Base-by-base conservation (phyloP, 2,329 filamentous ascomycete genomes). In the Geosmithia flava region DNA sequence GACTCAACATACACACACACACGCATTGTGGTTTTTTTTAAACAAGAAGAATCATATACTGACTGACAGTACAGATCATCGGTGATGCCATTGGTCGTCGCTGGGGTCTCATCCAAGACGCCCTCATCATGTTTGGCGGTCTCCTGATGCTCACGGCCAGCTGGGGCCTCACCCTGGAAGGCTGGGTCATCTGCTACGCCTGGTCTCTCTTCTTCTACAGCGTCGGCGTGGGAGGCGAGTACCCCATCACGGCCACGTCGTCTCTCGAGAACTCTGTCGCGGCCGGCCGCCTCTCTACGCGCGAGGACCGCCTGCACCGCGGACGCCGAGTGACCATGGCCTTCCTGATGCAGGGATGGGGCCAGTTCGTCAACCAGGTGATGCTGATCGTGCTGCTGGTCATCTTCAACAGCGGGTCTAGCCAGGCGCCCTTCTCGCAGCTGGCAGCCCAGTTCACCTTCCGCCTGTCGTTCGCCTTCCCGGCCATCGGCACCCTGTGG, bases 311-410 rank as follows among this genome's bases (percentile, higher is more conserved):
- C 62, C 81, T 97, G 47, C 91, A 97, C 71, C 88, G 91, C 68
- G 91, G 91, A 54, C 87, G 91, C 61, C 95, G 95, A 67, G 91
- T 96, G 62, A 95, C 89, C 55, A 88, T 85, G 65, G 90, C 91
- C 50, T 97, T 97, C 72, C 68, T 97, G 68, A 96, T 97, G 91
- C 91, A 97, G 68, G 91, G 91, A 48, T 97, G 91, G 91, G 91
- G 91, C 55, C 91, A 97, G 67, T 87, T 95, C 64, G 74, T 87
- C 72, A 97, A 97, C 78, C 91, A 96, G 68, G 83, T 85, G 57
- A 68, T 95, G 49, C 77, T 97, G 53, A 95, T 97, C 59, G 63
- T 95, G 48, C 73, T 94, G 46, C 78, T 96, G 50, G 74, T 94
- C 57, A 85, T 91, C 68, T 93, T 95, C 78, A 88, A 95, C 74